Base-by-base conservation (phyloP, 179 eudicot genomes). In the Pouteria campechiana region DNA sequence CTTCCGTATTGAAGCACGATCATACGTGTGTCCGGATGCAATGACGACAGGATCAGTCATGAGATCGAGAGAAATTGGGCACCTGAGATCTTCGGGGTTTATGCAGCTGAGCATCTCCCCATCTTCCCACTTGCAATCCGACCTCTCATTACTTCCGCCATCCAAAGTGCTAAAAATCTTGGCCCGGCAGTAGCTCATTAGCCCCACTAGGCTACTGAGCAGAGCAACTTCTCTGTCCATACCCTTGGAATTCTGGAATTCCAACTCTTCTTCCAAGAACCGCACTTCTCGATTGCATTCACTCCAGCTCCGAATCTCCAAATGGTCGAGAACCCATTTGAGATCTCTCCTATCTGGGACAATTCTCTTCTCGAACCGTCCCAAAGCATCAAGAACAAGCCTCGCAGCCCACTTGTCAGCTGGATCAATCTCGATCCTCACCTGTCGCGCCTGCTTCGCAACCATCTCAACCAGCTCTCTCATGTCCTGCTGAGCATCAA, bases 21-120 rank as follows among this genome's bases (percentile, higher is more conserved):
- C 97, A 48, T 78, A 89, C 3, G 97, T 89, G 34, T 81, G 89
- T 0, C 97, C 95, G 0, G 93, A 78, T 0, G 93, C 67, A 4
- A 89, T 66, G 0, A 77, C 81, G 0, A 85, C 97, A 0, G 93
- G 93, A 67, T 89, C 95, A 27, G 60, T 71, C 97, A 89, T 89
- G 31, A 89, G 55, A 47, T 89, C 97, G 2, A 89, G 83, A 0
- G 97, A 85, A 39, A 89, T 84, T 1, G 97, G 97, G 32, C 97
- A 89, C 17, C 85, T 64, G 16, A 89, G 85, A 68, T 89, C 97
- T 27, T 85, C 93, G 0, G 72, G 72, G 29, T 81, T 84, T 54
- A 84, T 47, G 57, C 64, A 78, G 25, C 30, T 44, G 6, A 65
- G 49, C 29, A 57, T 41, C 28, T 71, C 80, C 15, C 48, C 21